Evolutionary conservation across 1,284 basidiomycete genomes (phyloP), one percentile per base, ranked within the genome.

Genomic region (Austropuccinia psidii): DNA sequence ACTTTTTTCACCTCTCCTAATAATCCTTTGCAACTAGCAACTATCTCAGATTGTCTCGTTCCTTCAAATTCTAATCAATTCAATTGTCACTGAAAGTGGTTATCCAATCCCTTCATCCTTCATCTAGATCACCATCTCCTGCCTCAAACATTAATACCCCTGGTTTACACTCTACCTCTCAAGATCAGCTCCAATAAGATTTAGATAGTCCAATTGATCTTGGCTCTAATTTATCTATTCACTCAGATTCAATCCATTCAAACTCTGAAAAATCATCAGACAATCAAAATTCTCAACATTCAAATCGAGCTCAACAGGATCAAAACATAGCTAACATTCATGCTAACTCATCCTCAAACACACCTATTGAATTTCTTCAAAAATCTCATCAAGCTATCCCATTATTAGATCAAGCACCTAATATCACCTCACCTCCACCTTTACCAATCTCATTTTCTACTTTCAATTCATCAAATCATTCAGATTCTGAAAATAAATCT

Each of bases 321-420:
- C 47, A 41, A 21, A 72, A 61, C 49, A 43, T 72, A 5, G 69
- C 69, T 24, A 72, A 72, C 45, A 72, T 58, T 15, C 35, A 55
- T 35, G 69, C 69, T 8, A 72, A 72, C 39, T 57, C 69, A 19
- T 72, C 69, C 31, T 55, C 69, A 2, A 45, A 31, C 29, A 72
- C 57, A 8, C 69, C 69, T 39, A 61, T 61, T 35, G 69, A 72
- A 24, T 72, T 37, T 27, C 27, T 72, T 24, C 67, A 70, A 43
- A 49, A 35, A 24, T 70, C 67, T 2, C 47, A 70, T 35, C 67
- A 70, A 35, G 54, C 67, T 27, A 47, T 70, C 15, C 67, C 67
- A 13, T 70, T 70, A 17, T 45, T 70, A 9, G 67, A 70, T 49
- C 67, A 70, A 35, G 67, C 67, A n/a, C 67, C 69, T 27, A 61